These are phyloP conservation scores for Penicillium thymicola DNA, from an alignment of 2,329 filamentous ascomycete species.

Conservation along the genomic window DNA sequence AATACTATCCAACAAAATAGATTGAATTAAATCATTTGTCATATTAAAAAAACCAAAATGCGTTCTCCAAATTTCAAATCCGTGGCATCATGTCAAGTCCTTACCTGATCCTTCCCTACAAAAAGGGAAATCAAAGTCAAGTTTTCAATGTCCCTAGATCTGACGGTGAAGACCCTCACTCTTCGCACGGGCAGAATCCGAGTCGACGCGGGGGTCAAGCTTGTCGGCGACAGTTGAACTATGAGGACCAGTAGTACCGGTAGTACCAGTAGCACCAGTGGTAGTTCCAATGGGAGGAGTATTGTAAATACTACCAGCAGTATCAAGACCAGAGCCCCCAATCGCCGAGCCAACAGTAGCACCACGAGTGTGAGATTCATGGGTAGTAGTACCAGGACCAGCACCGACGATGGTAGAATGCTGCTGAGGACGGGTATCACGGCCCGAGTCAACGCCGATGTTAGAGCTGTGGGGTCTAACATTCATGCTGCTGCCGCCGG, in stretches of 20 bases:
- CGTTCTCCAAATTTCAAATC: slow-evolving; percentile 2
- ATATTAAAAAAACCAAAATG: background rate
- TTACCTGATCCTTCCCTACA: background rate
- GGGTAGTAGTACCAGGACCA: background rate
- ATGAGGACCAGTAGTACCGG: background rate
- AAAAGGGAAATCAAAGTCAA: background rate
- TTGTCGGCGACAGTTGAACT: slow-evolving; percentile 27
- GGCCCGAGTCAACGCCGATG: slow-evolving; percentile 39
- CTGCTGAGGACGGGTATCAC: slow-evolving; percentile 15
- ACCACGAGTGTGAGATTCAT: background rate
- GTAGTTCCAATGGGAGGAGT: background rate
- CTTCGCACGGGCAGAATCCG: background rate
- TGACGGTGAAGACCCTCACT: background rate
- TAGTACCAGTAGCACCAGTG: background rate
- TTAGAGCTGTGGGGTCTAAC: background rate
- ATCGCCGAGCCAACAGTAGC: background rate
- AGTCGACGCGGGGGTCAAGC: slow-evolving; percentile 23
- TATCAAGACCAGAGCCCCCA: background rate
- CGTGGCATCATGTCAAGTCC: slow-evolving; percentile 1
- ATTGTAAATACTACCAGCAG: background rate
- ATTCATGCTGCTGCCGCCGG: background rate
- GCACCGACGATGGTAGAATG: background rate
- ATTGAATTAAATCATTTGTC: background rate
- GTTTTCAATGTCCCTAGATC: background rate
- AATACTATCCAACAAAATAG: background rate